phyloP scores from a whole-genome alignment of 192 early-diverging fungal species.

The Thamnidium elegans region DNA sequence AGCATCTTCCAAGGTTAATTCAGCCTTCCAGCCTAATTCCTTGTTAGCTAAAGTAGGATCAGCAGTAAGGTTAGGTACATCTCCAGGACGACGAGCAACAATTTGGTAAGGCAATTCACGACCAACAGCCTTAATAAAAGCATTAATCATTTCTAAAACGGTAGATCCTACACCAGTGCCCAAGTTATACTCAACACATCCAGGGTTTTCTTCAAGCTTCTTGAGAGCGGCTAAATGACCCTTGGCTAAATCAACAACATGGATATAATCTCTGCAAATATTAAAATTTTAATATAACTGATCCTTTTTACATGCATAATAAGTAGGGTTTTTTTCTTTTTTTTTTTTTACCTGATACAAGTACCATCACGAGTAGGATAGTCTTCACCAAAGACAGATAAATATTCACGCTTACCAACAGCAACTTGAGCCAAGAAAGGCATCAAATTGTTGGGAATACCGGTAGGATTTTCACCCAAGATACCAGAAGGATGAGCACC shows the following conservation, averaged over 20 bases:
- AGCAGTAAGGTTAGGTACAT: slow-evolving; percentile 83
- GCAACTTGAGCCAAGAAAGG: slow-evolving; percentile 90
- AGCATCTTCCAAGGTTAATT: slow-evolving; percentile 55
- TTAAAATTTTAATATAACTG: neutral
- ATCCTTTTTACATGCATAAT: neutral
- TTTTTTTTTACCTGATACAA: slow-evolving; percentile 52
- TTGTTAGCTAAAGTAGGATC: slow-evolving; percentile 62
- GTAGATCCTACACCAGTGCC: slow-evolving; percentile 88
- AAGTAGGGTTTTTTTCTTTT: no score
- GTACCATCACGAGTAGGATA: slow-evolving; percentile 94
- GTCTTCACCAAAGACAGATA: slow-evolving; percentile 91
- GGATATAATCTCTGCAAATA: slow-evolving; percentile 82
- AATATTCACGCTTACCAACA: slow-evolving; percentile 75
- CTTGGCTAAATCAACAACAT: slow-evolving; percentile 88
- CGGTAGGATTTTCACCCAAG: slow-evolving; percentile 90
- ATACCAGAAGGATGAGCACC: slow-evolving; percentile 90
- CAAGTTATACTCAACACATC: slow-evolving; percentile 79
- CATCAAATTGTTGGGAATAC: slow-evolving; percentile 91
- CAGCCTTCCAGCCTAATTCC: slow-evolving; percentile 67
- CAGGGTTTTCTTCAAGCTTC: slow-evolving; percentile 59
- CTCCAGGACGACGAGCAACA: slow-evolving; percentile 70
- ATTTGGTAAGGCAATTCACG: slow-evolving; percentile 72
- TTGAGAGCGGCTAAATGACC: slow-evolving; percentile 88
- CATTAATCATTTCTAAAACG: slow-evolving; percentile 88
- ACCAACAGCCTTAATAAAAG: slow-evolving; percentile 77